Conservation (phyloP, 148 eudicot species). For the Camellia granthamiana region DNA sequence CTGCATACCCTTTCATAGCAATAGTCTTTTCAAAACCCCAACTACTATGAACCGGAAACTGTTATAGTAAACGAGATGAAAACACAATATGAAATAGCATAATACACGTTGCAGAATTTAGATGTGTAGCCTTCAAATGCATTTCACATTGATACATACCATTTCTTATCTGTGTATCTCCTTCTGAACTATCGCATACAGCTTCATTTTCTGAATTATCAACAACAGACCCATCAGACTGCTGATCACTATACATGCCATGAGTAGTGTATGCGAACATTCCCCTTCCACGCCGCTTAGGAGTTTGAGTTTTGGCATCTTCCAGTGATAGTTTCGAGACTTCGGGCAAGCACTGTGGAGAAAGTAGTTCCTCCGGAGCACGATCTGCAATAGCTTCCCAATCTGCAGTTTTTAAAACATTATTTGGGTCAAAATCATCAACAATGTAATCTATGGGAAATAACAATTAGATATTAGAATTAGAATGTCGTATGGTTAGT, state of each 20-base stretch:
- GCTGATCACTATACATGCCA: constrained; percentile 61
- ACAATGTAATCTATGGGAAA: background rate
- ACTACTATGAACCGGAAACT: background rate
- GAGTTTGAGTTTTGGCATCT: constrained; percentile 33
- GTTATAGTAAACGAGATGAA: background rate
- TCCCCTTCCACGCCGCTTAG: constrained; percentile 86
- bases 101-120: background rate
- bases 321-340: constrained; percentile 54
- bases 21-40: background rate
- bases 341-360: constrained; percentile 43
- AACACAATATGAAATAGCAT: background rate
- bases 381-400: constrained; percentile 90
- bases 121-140: background rate
- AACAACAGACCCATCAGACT: constrained; percentile 30
- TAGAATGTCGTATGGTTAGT: background rate
- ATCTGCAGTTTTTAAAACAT: constrained; percentile 34
- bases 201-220: constrained; percentile 33
- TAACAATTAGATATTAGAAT: background rate
- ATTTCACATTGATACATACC: constrained; percentile 36
- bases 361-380: constrained; percentile 69
- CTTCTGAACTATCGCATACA: constrained; percentile 32
- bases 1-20: background rate
- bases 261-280: constrained; percentile 59
- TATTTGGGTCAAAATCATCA: background rate
- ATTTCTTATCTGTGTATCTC: constrained; percentile 28